Conservation (phyloP, 805 yeast species). For the Kluyveromyces dobzhanskii region DNA sequence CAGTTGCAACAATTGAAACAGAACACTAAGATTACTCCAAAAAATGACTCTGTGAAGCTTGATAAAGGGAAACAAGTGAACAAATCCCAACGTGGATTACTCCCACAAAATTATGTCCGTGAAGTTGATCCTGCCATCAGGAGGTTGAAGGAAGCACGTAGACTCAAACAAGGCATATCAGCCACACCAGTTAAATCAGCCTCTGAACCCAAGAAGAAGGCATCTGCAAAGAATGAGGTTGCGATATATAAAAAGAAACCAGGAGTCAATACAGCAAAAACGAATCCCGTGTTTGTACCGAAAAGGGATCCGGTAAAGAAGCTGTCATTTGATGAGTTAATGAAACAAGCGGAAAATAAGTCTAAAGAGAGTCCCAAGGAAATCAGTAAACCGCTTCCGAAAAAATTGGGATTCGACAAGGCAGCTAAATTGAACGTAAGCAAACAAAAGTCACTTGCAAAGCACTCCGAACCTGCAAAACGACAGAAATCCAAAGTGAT, state of each 20-base stretch:
- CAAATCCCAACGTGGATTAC: slow-evolving; percentile 5
- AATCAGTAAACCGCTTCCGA: neutral
- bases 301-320: slow-evolving; percentile 30
- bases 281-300: neutral
- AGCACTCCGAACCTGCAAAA: neutral
- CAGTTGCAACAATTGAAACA: slow-evolving; percentile 23
- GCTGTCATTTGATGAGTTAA: slow-evolving; percentile 45
- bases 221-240: slow-evolving; percentile 7
- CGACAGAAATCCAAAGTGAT: neutral
- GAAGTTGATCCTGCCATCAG: slow-evolving; percentile 63
- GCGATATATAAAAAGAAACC: slow-evolving; percentile 17
- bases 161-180: slow-evolving; percentile 34
- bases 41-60: neutral
- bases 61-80: slow-evolving; percentile 1
- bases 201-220: slow-evolving; percentile 2
- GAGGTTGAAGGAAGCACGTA: slow-evolving; percentile 56
- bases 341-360: slow-evolving; percentile 47
- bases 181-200: slow-evolving; percentile 22
- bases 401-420: neutral
- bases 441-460: neutral
- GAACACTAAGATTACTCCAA: slow-evolving; percentile 6
- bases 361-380: slow-evolving; percentile 6
- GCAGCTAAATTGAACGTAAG: neutral
- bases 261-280: slow-evolving; percentile 8
- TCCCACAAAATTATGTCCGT: slow-evolving; percentile 26